Evolutionary conservation across 192 early-diverging fungal species (phyloP).

Genomic region (Podila epigama): DNA sequence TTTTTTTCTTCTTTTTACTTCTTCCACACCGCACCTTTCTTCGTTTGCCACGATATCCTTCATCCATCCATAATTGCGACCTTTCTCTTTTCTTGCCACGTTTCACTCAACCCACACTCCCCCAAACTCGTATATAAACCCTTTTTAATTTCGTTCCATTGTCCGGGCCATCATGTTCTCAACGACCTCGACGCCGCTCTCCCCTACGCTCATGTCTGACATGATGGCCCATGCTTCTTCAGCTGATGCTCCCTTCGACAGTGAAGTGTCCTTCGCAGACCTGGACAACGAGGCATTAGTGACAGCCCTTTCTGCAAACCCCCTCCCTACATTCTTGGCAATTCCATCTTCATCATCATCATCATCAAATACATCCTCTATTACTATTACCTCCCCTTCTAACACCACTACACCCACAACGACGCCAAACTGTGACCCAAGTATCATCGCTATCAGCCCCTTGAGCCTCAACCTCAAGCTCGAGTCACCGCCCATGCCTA

Average conservation of each 20-base stretch:
- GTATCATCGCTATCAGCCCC: constrained; percentile 45
- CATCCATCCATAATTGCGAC: not conserved
- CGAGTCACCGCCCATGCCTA: constrained; percentile 30
- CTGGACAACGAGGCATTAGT: constrained; percentile 51
- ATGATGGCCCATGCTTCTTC: constrained; percentile 55
- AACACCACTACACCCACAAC: not conserved
- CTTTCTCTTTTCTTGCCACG: constrained; percentile 18
- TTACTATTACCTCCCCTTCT: not conserved
- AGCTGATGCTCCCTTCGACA: constrained; percentile 50
- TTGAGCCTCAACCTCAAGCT: constrained; percentile 38
- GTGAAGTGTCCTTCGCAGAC: constrained; percentile 53
- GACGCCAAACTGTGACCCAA: constrained; percentile 33
- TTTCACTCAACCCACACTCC: not conserved
- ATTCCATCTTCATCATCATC: not conserved
- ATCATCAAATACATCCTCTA: not conserved
- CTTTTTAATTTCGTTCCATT: constrained; percentile 22
- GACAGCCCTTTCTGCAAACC: constrained; percentile 51
- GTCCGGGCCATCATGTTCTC: constrained; percentile 55
- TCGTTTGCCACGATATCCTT: constrained; percentile 25
- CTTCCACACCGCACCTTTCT: constrained; percentile 8
- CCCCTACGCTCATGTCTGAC: constrained; percentile 25
- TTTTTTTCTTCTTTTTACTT: constrained; percentile 2
- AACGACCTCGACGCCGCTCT: constrained; percentile 47
- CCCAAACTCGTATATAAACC: constrained; percentile 30
- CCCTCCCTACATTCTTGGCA: constrained; percentile 3